A percentile compares a stretch with the other conserved stretches of the same genome.
Evolutionary conservation across 108 stramenopile species (phyloP).

Genomic region (Cyclostephanos invisitatus): DNA sequence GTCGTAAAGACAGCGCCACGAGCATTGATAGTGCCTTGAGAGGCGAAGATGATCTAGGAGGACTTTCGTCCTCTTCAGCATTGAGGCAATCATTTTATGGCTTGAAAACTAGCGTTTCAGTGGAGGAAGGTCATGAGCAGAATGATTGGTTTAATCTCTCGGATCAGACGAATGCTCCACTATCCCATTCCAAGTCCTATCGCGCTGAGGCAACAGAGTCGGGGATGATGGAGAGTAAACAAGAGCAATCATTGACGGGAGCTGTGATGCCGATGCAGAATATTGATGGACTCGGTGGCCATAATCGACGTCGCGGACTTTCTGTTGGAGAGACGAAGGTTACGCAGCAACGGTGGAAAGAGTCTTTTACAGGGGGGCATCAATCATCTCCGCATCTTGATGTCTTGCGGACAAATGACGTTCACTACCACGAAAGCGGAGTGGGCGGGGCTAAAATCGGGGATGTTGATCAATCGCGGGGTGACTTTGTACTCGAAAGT

Average conservation of each 20-base stretch:
- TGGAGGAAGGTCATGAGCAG: slow-evolving; percentile 4
- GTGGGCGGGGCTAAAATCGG: slow-evolving; percentile 1
- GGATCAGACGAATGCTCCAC: slow-evolving; percentile 1
- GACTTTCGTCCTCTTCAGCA: slow-evolving; percentile 2
- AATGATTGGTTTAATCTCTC: slow-evolving; percentile 15
- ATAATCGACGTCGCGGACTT: not conserved
- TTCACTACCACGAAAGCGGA: not conserved
- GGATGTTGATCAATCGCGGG: slow-evolving; percentile 8
- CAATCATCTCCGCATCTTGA: not conserved
- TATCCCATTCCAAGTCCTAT: not conserved
- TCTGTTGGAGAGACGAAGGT: slow-evolving; percentile 11
- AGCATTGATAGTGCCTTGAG: slow-evolving; percentile 29
- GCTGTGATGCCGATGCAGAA: not conserved
- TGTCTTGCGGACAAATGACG: not conserved
- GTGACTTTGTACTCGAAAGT: slow-evolving; percentile 27
- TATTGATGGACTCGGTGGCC: not conserved
- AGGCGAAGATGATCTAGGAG: slow-evolving; percentile 13
- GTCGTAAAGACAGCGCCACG: slow-evolving; percentile 24
- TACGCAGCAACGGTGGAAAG: not conserved
- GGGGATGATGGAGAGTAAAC: slow-evolving; percentile 1
- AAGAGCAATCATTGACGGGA: not conserved
- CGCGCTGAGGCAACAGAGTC: not conserved
- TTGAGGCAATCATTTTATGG: slow-evolving; percentile 14
- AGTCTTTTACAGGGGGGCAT: not conserved
- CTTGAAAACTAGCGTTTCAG: slow-evolving; percentile 12